Evolutionary conservation across 108 stramenopile genomes (phyloP), one percentile per base, ranked within the genome.

Genomic region (Skeletonema marinoi): DNA sequence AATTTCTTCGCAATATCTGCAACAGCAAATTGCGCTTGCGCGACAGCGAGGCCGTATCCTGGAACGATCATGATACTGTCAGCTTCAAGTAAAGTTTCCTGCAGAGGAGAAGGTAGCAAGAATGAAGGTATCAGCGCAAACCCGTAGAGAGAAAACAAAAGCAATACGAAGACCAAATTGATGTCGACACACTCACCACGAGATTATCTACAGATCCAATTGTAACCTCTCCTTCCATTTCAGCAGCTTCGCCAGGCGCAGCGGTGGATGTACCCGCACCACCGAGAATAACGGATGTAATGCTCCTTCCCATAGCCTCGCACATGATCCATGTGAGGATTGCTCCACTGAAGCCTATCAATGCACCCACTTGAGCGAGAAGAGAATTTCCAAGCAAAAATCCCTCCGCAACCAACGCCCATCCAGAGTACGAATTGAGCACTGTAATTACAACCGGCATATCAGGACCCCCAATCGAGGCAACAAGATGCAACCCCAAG

Each of bases 361-460:
- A 85, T 13, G 99, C 98, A 44, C 99, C 99, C 44, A 98, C 96
- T 70, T 96, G 88, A 25, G 97, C 95, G 17, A 99, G 90, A 33
- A 98, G 86, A 42, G 97, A 93, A 67, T 96, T 92, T 60, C 89
- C 81, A 11, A 99, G 85, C 59, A 98, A 87, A 81, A 98, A 98
- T 36, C 99, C 99, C 78, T 99, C 99, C 2, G 98, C 71, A 62
- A 72, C 71, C 54, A 75, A 71, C 13, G 92, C 92, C 90, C 89
- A 93, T 36, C 94, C 98, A 65, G 90, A 91, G 71, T 98, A 98
- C 51, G 88, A 90, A 78, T 99, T 99, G 42, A 99, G 87, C 46
- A 99, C 95, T 2, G 99, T 99, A 60, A 99, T 96, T 8, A 98
- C 98, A 29, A 98, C 99, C 5, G 99, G 99, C 97, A 98, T 98